Evolutionary conservation across 2,329 filamentous ascomycete species (phyloP).

Genomic region (Bertia moriformis): DNA sequence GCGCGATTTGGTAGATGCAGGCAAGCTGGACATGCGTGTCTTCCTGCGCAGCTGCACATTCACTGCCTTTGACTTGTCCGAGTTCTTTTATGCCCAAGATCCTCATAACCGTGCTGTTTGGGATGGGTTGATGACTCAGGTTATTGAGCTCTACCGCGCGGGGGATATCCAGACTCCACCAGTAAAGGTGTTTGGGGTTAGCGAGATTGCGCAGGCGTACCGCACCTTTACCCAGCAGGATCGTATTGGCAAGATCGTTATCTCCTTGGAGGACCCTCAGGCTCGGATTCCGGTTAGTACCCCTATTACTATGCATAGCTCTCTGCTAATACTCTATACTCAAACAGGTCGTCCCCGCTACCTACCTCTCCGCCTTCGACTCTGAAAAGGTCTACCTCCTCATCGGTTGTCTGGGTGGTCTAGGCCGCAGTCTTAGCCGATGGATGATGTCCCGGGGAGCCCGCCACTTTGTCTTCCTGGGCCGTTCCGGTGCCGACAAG

Average conservation of each 20-base stretch:
- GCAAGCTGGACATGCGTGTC: conserved; percentile 18
- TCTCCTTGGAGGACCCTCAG: background rate
- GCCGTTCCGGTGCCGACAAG: conserved; percentile 12
- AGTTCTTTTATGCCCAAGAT: conserved; percentile 1
- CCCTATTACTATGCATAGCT: too few relatives aligned
- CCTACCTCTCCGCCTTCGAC: conserved; percentile 3
- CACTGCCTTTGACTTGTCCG: conserved; percentile 3
- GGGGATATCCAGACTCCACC: too few relatives aligned
- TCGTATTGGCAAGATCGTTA: background rate
- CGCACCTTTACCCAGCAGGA: conserved; percentile 5
- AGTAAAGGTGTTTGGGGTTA: too few relatives aligned
- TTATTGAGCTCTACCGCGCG: too few relatives aligned
- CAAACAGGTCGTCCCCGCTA: too few relatives aligned
- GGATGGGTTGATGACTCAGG: too few relatives aligned
- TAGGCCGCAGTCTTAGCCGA: conserved; percentile 15
- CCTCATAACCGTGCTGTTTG: too few relatives aligned
- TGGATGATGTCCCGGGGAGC: conserved; percentile 19
- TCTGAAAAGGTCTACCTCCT: conserved; percentile 12
- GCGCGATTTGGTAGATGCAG: conserved; percentile 18
- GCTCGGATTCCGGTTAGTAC: too few relatives aligned
- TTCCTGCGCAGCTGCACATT: conserved; percentile 11
- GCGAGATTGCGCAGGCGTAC: too few relatives aligned
- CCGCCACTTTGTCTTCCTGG: conserved; percentile 15
- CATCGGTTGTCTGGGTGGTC: conserved; percentile 19
- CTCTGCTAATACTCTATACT: too few relatives aligned